Evolutionary conservation across 495 filamentous ascomycete species (phyloP).

Genomic region (Podospora pseudopauciseta): DNA sequence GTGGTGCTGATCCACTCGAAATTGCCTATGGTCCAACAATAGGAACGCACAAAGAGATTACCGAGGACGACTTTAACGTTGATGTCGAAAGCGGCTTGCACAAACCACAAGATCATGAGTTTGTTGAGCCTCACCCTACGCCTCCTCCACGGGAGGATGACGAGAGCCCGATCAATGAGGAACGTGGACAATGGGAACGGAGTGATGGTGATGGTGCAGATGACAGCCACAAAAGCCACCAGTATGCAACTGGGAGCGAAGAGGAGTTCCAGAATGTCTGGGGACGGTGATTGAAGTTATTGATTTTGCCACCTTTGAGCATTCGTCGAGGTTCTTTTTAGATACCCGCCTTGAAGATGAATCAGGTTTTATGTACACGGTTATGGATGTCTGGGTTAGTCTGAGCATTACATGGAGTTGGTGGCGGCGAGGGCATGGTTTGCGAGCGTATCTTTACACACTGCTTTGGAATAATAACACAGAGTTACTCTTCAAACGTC

Average conservation of each 20-base stretch:
- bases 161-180: conserved; percentile 15
- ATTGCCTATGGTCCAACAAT: conserved; percentile 33
- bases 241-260: conserved; percentile 24
- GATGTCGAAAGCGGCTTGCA: conserved; percentile 23
- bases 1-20: conserved; percentile 32
- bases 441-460: neutral
- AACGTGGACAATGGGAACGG: conserved; percentile 21
- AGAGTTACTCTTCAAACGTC: neutral
- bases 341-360: conserved; percentile 15
- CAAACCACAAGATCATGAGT: conserved; percentile 19
- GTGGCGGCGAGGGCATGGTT: neutral
- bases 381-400: neutral
- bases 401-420: neutral
- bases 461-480: neutral
- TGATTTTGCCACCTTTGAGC: neutral
- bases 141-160: conserved; percentile 9
- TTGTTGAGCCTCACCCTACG: conserved; percentile 9
- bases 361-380: neutral
- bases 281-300: conserved; percentile 21
- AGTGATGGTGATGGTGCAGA: neutral
- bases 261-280: conserved; percentile 35
- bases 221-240: conserved; percentile 7
- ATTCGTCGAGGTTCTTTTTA: conserved; percentile 1
- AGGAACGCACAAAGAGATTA: conserved; percentile 27
- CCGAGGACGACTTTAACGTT: conserved; percentile 32